phyloP scores from a whole-genome alignment of 768 basidiomycete species.

The Russula lepida region DNA sequence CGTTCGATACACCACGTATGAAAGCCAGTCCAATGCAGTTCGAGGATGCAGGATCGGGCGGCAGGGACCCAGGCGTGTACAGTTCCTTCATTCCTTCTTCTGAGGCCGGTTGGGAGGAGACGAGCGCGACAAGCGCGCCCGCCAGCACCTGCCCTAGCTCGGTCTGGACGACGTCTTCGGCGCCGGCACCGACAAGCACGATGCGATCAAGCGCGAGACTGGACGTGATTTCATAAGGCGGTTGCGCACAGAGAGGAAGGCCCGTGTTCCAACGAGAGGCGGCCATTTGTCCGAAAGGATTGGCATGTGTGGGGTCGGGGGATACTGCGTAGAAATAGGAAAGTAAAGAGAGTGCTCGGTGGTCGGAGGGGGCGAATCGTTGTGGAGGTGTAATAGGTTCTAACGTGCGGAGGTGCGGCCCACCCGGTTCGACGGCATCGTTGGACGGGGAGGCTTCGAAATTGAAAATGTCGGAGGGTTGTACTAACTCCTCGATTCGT shows the following conservation, averaged over 20 bases:
- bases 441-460: slow-evolving; percentile 26
- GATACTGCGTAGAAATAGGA: slow-evolving; percentile 65
- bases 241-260: slow-evolving; percentile 55
- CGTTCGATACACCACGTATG: slow-evolving; percentile 41
- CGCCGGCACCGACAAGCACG: slow-evolving; percentile 61
- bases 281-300: slow-evolving; percentile 23
- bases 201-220: slow-evolving; percentile 50
- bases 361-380: slow-evolving; percentile 54
- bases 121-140: slow-evolving; percentile 71
- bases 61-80: slow-evolving; percentile 48
- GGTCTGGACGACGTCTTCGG: slow-evolving; percentile 65
- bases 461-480: slow-evolving; percentile 54
- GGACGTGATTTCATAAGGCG: slow-evolving; percentile 68
- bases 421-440: background rate
- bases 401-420: slow-evolving; percentile 35
- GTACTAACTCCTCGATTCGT: slow-evolving; percentile 58
- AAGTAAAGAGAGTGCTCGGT: slow-evolving; percentile 58
- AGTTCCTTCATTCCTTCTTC: slow-evolving; percentile 29
- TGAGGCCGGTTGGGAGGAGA: slow-evolving; percentile 27
- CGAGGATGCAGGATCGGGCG: slow-evolving; percentile 53
- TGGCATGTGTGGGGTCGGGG: slow-evolving; percentile 25
- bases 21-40: slow-evolving; percentile 70
- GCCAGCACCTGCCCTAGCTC: slow-evolving; percentile 71
- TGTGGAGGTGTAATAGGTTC: slow-evolving; percentile 38
- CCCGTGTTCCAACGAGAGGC: slow-evolving; percentile 56